These are phyloP conservation scores for Emmonsia crescens DNA, from an alignment of 2,329 filamentous ascomycete genomes.

Conservation along the genomic window DNA sequence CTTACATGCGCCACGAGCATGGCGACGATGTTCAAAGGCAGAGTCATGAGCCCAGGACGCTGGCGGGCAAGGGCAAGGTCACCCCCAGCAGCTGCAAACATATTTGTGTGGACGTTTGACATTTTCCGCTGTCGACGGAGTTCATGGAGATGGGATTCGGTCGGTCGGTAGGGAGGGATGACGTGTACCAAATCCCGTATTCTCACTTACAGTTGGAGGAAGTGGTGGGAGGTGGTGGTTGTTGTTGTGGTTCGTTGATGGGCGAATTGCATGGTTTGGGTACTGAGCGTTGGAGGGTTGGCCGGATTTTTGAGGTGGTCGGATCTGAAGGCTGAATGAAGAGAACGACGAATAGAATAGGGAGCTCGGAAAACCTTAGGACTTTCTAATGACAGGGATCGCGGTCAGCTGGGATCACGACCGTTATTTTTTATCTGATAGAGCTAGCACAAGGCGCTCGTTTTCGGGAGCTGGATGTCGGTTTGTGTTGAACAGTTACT, in stretches of 20 bases:
- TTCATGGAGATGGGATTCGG: background rate
- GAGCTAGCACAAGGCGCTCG: too few species aligned
- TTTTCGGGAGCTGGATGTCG: too few species aligned
- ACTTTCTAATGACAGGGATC: too few species aligned
- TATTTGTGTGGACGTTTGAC: constrained; percentile 32
- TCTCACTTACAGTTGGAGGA: background rate
- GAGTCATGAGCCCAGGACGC: constrained; percentile 22
- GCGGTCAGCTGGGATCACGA: background rate
- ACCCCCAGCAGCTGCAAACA: constrained; percentile 27
- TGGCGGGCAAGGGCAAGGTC: constrained; percentile 4
- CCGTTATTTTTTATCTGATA: background rate
- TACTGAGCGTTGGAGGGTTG: too few species aligned
- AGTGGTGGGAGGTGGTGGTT: background rate
- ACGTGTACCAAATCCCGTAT: background rate
- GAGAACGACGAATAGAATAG: too few species aligned
- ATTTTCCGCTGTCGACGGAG: constrained; percentile 15
- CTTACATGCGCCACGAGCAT: constrained; percentile 46
- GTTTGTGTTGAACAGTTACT: too few species aligned
- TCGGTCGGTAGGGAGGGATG: background rate
- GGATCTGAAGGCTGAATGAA: background rate
- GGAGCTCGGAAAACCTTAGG: too few species aligned
- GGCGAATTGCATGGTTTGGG: background rate
- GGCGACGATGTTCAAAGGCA: constrained; percentile 50
- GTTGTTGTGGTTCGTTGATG: background rate
- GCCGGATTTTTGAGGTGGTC: background rate